phyloP scores from a whole-genome alignment of 2,329 filamentous ascomycete species.

The Sarocladium kiliense region DNA sequence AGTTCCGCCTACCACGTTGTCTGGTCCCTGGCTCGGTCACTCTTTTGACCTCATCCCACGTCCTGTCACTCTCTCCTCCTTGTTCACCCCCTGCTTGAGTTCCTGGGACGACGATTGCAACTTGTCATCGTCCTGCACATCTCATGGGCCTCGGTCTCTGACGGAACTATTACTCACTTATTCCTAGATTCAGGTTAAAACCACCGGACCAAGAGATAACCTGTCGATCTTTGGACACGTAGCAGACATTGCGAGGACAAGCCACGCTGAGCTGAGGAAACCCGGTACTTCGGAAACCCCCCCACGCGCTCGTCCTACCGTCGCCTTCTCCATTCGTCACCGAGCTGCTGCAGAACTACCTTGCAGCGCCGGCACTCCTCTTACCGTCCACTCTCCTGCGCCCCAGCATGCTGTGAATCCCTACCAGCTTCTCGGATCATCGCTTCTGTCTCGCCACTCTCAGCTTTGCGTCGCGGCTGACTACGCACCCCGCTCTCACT shows the following conservation, averaged over 20 bases:
- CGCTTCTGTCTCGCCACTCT: background rate
- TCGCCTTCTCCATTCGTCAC: constrained; percentile 5
- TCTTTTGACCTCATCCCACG: background rate
- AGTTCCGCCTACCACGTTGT: background rate
- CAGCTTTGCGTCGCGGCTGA: background rate
- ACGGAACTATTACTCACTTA: background rate
- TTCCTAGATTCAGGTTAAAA: background rate
- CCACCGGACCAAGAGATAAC: background rate
- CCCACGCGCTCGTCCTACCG: background rate
- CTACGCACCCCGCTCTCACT: background rate
- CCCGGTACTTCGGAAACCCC: background rate
- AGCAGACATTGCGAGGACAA: background rate
- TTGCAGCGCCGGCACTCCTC: background rate
- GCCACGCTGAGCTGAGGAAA: background rate
- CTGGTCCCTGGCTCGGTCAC: background rate
- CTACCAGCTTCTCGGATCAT: background rate
- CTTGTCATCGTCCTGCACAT: background rate
- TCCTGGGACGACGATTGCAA: background rate
- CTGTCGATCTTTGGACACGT: background rate
- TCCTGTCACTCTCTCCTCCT: background rate
- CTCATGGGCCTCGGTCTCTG: background rate
- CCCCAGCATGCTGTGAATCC: constrained; percentile 1
- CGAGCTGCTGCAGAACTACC: background rate
- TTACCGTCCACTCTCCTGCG: background rate
- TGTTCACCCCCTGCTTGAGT: background rate